Evolutionary conservation across 345 rosid genomes (phyloP), one percentile per base, ranked within the genome.

Genomic region (Gossypium thurberi): DNA sequence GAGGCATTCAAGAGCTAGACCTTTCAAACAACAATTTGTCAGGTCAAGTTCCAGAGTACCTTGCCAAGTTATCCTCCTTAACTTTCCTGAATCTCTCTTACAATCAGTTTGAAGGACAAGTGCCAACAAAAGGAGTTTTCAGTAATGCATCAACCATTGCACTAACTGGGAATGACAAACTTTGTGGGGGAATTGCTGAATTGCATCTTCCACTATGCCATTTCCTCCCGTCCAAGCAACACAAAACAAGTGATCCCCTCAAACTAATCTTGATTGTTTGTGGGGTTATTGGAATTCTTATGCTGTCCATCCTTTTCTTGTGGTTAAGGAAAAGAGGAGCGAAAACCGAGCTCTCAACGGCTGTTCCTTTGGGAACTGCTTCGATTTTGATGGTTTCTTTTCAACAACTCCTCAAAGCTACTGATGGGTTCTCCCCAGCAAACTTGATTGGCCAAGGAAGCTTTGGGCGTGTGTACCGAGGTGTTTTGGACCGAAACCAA

Each of bases 401-500:
- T 73, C 69, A 57, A 6, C 74, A 78, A 46, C 76, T 82, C 43
- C 67, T 44, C 25, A 58, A 60, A 33, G 68, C 79, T 40, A 80
- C 83, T 0, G 50, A 26, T 73, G 76, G 81, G 10, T 80, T 82
- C 48, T 28, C 85, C 56, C 50, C 78, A 0, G 61, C 51, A 6
- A 75, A 69, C 74, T 5, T 80, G 71, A 66, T 73, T 6, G 83
- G 85, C 21, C 69, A 61, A 52, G 79, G 83, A 20, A 77, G 71
- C 43, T 78, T 78, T 60, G 75, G 81, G 7, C 1, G 1, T 11
- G 78, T 76, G 21, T 76, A 73, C 12, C 51, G 28, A 43, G 69
- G 69, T 10, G 12, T 65, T 18, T 44, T 65, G 15, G 26, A 65
- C 20, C 71, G 50, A 40, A 21, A 69, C 15, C 26, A 33, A 13